phyloP scores from a whole-genome alignment of 2,329 filamentous ascomycete species.

The Fusarium penzigii region DNA sequence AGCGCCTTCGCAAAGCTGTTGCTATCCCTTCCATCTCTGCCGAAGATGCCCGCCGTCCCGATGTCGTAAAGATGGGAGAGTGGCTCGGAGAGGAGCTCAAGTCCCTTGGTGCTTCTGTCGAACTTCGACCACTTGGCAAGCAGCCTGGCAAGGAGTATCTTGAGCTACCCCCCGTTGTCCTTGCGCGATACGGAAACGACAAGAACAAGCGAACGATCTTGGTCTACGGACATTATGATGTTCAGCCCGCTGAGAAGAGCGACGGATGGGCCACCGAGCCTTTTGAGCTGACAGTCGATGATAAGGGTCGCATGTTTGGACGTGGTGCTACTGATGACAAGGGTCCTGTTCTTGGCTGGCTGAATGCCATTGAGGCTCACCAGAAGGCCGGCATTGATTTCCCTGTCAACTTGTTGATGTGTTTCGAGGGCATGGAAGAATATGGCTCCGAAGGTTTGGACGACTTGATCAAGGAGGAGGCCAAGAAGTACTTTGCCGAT shows the following conservation, averaged over 20 bases:
- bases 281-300: slow-evolving; percentile 83
- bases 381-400: slow-evolving; percentile 93
- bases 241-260: slow-evolving; percentile 89
- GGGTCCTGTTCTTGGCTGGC: slow-evolving; percentile 93
- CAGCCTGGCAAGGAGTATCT: slow-evolving; percentile 90
- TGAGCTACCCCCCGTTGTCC: slow-evolving; percentile 87
- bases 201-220: slow-evolving; percentile 92
- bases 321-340: slow-evolving; percentile 97
- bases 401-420: slow-evolving; percentile 97
- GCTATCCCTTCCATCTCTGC: slow-evolving; percentile 96
- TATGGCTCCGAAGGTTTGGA: slow-evolving; percentile 96
- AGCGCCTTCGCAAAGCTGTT: slow-evolving; percentile 86
- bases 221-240: slow-evolving; percentile 98
- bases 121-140: slow-evolving; percentile 84
- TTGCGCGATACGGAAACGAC: slow-evolving; percentile 90
- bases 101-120: slow-evolving; percentile 80
- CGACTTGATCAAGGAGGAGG: slow-evolving; percentile 88
- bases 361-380: slow-evolving; percentile 98
- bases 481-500: slow-evolving; percentile 92
- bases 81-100: slow-evolving; percentile 84
- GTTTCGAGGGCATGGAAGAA: slow-evolving; percentile 99
- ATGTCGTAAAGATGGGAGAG: slow-evolving; percentile 96
- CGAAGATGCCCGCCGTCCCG: slow-evolving; percentile 81
- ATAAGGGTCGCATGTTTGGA: slow-evolving; percentile 93
- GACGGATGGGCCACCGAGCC: slow-evolving; percentile 97